Evolutionary conservation across 768 basidiomycete genomes (phyloP), one percentile per base, ranked within the genome.

Genomic region (Trametes sanguinea): DNA sequence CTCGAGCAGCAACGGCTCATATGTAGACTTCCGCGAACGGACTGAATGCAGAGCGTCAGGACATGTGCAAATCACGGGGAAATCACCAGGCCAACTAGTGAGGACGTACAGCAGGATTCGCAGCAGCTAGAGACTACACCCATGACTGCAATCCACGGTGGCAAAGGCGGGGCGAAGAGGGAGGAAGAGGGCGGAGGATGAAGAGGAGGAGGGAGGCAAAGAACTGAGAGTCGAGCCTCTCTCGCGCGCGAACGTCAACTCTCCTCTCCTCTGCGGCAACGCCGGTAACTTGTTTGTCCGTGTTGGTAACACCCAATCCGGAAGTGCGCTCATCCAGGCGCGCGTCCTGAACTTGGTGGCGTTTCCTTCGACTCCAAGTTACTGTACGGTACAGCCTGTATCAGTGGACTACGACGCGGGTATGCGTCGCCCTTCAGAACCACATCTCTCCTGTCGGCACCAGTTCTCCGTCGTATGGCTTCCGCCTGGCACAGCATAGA

Each of bases 1-100:
- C 79, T 95, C 92, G 54, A 94, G 77, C 45, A 95, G 81, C 59
- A 95, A 75, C 22, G 92, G 92, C 72, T 95, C 92, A 71, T 94
- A 94, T 52, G 88, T 82, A 67, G 91, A 89, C 81, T 83, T 88
- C 73, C 88, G 89, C 72, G 90, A 88, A 67, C 82, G 84, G 74
- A 92, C 92, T 94, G 74, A 45, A 57, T 30, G 54, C 64, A 61
- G 53, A 74, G 65, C 39, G 62, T 67, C 62, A 66, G 67, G 69
- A 51, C 29, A 55, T 29, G 47, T 14, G 30, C 13, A 42, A 65
- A 59, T 30, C 50, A 51, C 57, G 29, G 48, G 55, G 48, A 65
- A 63, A 56, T 61, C 17, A 44, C 37, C 32, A 30, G 7, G 33
- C 22, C 37, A 22, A 43, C 11, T 30, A 55, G 16, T 42, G 33